A percentile compares a stretch with the other conserved stretches of the same genome.
phyloP scores from a whole-genome alignment of 116 monocot genomes.

The Zostera marina region DNA sequence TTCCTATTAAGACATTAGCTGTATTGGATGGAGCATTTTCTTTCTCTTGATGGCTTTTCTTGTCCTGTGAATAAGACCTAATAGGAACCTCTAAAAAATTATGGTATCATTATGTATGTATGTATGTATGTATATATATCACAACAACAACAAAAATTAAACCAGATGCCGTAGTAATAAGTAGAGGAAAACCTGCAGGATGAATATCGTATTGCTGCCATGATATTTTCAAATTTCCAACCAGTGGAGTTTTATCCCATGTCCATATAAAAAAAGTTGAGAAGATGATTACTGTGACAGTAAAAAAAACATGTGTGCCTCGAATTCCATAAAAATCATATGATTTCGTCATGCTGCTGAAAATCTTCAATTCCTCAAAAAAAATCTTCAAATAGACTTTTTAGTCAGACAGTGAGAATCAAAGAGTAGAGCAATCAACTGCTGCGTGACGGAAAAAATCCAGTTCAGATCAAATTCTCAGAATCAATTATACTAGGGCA shows the following conservation, averaged over 20 bases:
- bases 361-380: background rate
- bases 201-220: constrained; percentile 5
- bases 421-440: no score
- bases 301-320: constrained; percentile 22
- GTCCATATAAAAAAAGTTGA: constrained; percentile 25
- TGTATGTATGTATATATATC: no score
- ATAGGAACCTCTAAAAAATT: background rate
- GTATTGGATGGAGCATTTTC: constrained; percentile 1
- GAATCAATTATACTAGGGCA: no score
- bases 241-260: constrained; percentile 30
- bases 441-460: no score
- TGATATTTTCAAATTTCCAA: constrained; percentile 11
- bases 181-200: constrained; percentile 20
- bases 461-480: no score
- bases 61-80: background rate
- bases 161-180: background rate
- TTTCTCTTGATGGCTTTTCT: background rate
- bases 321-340: constrained; percentile 10
- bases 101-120: background rate
- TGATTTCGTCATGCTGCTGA: constrained; percentile 1
- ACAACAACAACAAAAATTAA: background rate
- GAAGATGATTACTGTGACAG: constrained; percentile 18
- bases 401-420: no score
- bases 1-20: background rate
- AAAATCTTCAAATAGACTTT: no score